Evolutionary conservation across 1,284 basidiomycete genomes (phyloP).

Genomic region (Cryptococcus maquisensis): DNA sequence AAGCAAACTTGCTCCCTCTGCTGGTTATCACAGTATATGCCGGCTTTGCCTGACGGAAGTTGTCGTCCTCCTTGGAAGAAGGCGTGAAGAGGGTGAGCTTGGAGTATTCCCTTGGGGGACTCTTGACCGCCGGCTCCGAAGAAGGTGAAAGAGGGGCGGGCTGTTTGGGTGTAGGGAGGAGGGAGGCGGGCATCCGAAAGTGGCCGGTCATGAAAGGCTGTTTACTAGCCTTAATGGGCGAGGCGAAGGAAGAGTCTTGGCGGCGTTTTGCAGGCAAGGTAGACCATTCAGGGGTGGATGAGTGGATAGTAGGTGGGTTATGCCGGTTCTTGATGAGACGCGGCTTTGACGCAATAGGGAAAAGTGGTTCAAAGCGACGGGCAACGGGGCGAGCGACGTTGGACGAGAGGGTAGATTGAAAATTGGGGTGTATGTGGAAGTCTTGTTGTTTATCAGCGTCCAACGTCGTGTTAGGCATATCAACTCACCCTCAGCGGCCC

Average conservation of each 20-base stretch:
- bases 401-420: neutral
- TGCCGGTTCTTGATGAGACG: neutral
- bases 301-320: neutral
- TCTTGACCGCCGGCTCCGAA: neutral
- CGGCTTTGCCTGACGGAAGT: neutral
- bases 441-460: neutral
- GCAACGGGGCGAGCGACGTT: neutral
- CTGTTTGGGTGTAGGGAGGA: neutral
- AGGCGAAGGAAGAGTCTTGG: neutral
- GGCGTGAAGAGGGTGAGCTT: conserved; percentile 1
- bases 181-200: neutral
- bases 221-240: neutral
- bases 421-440: neutral
- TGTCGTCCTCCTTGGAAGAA: neutral
- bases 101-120: neutral
- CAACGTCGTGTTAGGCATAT: no score
- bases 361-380: neutral
- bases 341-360: neutral
- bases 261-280: neutral
- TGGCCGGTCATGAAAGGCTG: neutral
- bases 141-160: neutral
- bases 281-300: neutral
- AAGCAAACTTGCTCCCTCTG: neutral
- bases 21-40: neutral
- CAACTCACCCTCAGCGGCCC: neutral